Conservation (phyloP, 2,329 filamentous ascomycete genomes). For the Mollisiaceae sp. region DNA sequence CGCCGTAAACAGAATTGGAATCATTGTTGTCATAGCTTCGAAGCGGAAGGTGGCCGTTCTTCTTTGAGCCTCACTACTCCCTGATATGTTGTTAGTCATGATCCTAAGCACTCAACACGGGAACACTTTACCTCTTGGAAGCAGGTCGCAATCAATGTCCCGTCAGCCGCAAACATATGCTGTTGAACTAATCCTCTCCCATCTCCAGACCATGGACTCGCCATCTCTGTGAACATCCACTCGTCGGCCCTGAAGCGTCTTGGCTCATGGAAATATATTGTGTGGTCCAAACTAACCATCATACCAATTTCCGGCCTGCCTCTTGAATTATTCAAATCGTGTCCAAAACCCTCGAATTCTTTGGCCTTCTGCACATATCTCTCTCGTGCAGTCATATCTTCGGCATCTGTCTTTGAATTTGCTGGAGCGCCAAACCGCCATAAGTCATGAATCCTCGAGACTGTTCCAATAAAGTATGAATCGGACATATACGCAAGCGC, state of each 20-base stretch:
- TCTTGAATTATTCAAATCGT: constrained; percentile 55
- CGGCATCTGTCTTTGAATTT: constrained; percentile 14
- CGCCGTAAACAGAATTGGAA: neutral
- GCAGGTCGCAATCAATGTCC: constrained; percentile 77
- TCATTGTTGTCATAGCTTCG: constrained; percentile 29
- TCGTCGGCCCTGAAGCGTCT: constrained; percentile 64
- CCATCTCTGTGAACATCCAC: constrained; percentile 82
- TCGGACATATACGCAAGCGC: constrained; percentile 95
- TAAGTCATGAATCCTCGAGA: constrained; percentile 79
- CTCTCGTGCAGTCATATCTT: constrained; percentile 51
- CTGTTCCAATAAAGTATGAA: constrained; percentile 90
- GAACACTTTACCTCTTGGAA: constrained; percentile 67
- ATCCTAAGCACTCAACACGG: neutral
- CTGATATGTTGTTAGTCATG: constrained; percentile 29
- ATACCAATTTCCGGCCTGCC: constrained; percentile 71
- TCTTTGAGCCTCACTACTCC: constrained; percentile 41
- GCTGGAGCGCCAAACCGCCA: constrained; percentile 70
- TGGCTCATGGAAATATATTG: constrained; percentile 71
- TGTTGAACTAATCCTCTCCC: constrained; percentile 78
- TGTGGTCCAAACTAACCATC: constrained; percentile 83
- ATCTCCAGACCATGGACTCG: constrained; percentile 80
- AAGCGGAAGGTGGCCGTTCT: constrained; percentile 21
- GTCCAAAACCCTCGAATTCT: constrained; percentile 42
- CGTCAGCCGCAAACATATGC: constrained; percentile 73
- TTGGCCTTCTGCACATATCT: constrained; percentile 50